These are phyloP conservation scores for Paramecium pentaurelia DNA, from an alignment of 73 alveolate genomes.

Conservation along the genomic window DNA sequence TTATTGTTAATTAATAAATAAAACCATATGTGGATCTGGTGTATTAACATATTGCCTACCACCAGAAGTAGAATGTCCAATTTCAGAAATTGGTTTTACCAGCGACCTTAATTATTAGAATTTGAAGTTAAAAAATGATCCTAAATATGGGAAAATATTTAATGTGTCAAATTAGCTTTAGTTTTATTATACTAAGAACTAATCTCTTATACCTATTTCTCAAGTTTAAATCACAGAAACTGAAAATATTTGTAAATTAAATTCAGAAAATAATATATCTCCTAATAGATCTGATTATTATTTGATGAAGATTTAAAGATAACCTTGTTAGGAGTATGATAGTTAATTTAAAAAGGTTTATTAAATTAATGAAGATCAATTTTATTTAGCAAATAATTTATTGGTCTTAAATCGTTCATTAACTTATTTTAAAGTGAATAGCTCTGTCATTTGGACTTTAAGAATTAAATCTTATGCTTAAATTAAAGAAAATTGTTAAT, in stretches of 20 bases:
- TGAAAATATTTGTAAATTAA: neutral
- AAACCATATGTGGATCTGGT: neutral
- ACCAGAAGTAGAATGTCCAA: neutral
- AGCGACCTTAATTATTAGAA: neutral
- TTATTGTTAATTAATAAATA: neutral
- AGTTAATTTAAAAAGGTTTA: neutral
- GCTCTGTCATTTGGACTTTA: neutral
- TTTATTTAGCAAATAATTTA: conserved; percentile 3
- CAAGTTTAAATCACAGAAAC: neutral
- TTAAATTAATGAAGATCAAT: neutral
- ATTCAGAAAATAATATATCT: neutral
- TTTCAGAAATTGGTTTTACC: conserved; percentile 6
- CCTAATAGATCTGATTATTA: conserved; percentile 1
- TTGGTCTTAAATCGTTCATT: neutral
- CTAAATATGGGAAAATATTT: neutral
- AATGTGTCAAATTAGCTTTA: neutral
- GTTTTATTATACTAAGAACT: neutral
- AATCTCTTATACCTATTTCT: neutral
- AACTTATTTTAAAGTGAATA: neutral
- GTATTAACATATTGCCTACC: neutral
- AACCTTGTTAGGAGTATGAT: neutral
- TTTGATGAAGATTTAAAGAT: neutral
- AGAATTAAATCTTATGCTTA: neutral
- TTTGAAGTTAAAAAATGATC: neutral
- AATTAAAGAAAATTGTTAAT: neutral